A percentile compares a stretch with the other conserved stretches of the same genome.
phyloP scores from a whole-genome alignment of 352 stramenopile genomes.

The Pythium periplocum region DNA sequence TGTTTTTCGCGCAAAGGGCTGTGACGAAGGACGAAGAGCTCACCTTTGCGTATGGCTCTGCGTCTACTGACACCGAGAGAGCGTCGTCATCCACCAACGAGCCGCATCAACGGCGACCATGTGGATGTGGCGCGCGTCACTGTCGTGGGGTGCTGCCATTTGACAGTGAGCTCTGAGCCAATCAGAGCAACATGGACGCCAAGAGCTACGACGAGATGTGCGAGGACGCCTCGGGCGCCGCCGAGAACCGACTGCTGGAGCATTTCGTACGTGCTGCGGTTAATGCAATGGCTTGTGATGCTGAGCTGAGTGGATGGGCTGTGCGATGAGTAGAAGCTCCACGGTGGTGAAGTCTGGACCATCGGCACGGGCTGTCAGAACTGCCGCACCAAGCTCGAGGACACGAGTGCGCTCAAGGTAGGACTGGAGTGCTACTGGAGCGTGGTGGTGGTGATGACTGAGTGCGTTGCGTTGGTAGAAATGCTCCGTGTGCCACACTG shows the following conservation, averaged over 20 bases:
- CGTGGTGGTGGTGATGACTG: too few relatives aligned
- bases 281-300: neutral
- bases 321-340: constrained; percentile 31
- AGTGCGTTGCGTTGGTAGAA: constrained; percentile 19
- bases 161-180: neutral
- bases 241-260: constrained; percentile 60
- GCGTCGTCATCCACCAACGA: neutral
- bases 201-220: constrained; percentile 67
- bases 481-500: constrained; percentile 49
- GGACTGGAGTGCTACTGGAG: neutral
- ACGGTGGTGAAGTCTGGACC: constrained; percentile 68
- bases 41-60: constrained; percentile 54
- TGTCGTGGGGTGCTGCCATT: constrained; percentile 36
- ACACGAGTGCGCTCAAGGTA: constrained; percentile 47
- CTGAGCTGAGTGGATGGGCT: neutral
- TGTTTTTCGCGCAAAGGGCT: constrained; percentile 34
- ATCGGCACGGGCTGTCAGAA: constrained; percentile 52
- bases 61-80: neutral
- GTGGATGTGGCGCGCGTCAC: neutral
- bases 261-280: constrained; percentile 39
- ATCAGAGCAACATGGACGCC: neutral
- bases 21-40: constrained; percentile 38
- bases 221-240: constrained; percentile 48
- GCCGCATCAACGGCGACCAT: neutral
- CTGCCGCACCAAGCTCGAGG: constrained; percentile 41